Base-by-base conservation (phyloP, 2,329 filamentous ascomycete species). In the Talaromyces sp. region DNA sequence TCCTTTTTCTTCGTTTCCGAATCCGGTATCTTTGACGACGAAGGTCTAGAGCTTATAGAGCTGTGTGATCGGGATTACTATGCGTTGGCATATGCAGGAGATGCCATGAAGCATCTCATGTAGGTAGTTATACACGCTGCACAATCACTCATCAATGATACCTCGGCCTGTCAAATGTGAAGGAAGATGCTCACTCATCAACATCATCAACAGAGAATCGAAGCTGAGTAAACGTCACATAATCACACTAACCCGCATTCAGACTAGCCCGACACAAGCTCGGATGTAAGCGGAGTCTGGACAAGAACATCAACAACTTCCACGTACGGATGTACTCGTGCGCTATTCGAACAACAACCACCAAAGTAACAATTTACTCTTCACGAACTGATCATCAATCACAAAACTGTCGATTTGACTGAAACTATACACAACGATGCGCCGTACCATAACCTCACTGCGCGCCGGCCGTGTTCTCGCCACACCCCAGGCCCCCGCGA, bases 381-480 rank as follows among this genome's bases (percentile, higher is more conserved):
- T 6, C 15, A n/a, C 7, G n/a, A n/a, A 36, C 11, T 38, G 11
- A 38, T 22, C 29, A 22, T 3, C 27, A n/a, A 49, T n/a, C 15
- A 45, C 40, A 45, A 45, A 45, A 17, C 17, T 19, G 17, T 45
- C 4, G n/a, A 6, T 45, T 19, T 3, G 19, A 19, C 8, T 6
- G 15, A 3, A 45, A 19, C 6, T 45, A 45, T 45, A 7, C 5
- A 3, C 40, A 45, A 29, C 5, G 63, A 13, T 65, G 36, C 64
- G 58, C 27, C 40, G n/a, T 15, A 11, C 13, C 11, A 22, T 34
- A n/a, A n/a, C 29, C 51, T 40, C 49, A 13, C 36, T 34, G 49
- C 60, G 34, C 47, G 60, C 68, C 40, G 70, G 67, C 64, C 69
- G 71, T 67, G 67, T 72, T 56, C 68, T 70, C 65, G 66, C 68